Evolutionary conservation across 352 stramenopile species (phyloP).

Genomic region (Phytopythium mirpurense): DNA sequence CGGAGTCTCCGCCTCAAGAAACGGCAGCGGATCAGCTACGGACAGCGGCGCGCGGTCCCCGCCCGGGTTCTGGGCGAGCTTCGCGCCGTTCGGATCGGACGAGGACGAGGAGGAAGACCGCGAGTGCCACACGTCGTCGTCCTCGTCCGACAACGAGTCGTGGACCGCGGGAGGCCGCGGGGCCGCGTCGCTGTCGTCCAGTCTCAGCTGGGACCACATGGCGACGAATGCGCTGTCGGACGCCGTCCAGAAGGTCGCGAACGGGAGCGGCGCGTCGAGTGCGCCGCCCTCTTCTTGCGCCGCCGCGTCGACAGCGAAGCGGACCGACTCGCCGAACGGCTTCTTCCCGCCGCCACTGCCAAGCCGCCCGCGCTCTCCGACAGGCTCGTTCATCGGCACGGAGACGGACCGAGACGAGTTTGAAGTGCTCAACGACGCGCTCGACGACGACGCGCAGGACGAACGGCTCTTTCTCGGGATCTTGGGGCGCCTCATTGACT

Average conservation of each 20-base stretch:
- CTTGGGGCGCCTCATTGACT: conserved; percentile 59
- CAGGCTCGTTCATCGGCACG: conserved; percentile 28
- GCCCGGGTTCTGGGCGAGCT: conserved; percentile 75
- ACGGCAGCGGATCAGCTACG: conserved; percentile 18
- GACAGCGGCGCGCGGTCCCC: conserved; percentile 52
- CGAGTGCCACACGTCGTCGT: conserved; percentile 16
- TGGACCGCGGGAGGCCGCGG: neutral
- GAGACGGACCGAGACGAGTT: conserved; percentile 74
- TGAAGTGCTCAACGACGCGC: conserved; percentile 53
- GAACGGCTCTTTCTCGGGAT: conserved; percentile 74
- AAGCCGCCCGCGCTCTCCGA: conserved; percentile 17
- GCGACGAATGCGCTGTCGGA: conserved; percentile 45
- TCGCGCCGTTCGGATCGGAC: conserved; percentile 59
- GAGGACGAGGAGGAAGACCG: conserved; percentile 46
- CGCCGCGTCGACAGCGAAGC: neutral
- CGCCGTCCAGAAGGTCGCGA: conserved; percentile 28
- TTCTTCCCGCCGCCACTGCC: conserved; percentile 5
- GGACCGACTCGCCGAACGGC: conserved; percentile 1
- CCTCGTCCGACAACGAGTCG: conserved; percentile 4
- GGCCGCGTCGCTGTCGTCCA: neutral
- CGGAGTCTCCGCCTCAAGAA: conserved; percentile 10
- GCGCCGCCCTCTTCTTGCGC: neutral
- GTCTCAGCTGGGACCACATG: conserved; percentile 54
- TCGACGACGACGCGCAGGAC: conserved; percentile 56
- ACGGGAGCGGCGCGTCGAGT: conserved; percentile 12